Conservation (phyloP, 140 eudicot genomes). For the Bidens hawaiensis region DNA sequence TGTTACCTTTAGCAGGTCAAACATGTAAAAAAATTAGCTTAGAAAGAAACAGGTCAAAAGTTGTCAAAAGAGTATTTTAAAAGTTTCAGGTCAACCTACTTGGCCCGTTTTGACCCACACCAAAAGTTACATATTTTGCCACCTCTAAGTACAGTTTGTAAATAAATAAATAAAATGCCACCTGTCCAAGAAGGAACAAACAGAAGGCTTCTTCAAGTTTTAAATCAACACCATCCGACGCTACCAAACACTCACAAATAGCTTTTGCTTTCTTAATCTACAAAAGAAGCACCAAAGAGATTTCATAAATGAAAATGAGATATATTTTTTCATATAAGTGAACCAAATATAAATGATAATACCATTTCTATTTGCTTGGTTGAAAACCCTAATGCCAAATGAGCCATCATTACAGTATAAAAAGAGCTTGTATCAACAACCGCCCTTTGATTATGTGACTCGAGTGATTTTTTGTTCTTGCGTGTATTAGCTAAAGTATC, state of each 20-base stretch:
- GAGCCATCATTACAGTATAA: slow-evolving; percentile 73
- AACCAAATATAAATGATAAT: slow-evolving; percentile 17
- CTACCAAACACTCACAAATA: slow-evolving; percentile 73
- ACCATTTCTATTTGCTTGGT: slow-evolving; percentile 85
- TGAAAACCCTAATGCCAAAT: slow-evolving; percentile 92
- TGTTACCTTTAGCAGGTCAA: not conserved
- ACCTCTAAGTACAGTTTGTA: slow-evolving; percentile 2
- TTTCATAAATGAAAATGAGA: slow-evolving; percentile 3
- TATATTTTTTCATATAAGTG: not conserved
- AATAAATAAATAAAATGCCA: slow-evolving; percentile 21
- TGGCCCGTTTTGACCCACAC: too few species aligned
- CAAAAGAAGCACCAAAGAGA: slow-evolving; percentile 9
- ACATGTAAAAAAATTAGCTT: not conserved
- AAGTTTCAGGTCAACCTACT: not conserved
- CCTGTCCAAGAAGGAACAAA: slow-evolving; percentile 91
- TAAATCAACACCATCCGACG: slow-evolving; percentile 79
- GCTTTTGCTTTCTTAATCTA: slow-evolving; percentile 71
- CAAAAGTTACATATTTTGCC: too few species aligned
- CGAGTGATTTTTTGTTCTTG: slow-evolving; percentile 85
- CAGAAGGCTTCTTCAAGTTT: slow-evolving; percentile 93
- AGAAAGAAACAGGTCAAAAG: too few species aligned
- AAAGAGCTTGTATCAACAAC: slow-evolving; percentile 73
- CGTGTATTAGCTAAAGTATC: slow-evolving; percentile 66
- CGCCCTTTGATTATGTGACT: slow-evolving; percentile 81
- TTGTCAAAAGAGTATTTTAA: not conserved